Base-by-base conservation (phyloP, 345 rosid species). In the Gossypium mustelinum region DNA sequence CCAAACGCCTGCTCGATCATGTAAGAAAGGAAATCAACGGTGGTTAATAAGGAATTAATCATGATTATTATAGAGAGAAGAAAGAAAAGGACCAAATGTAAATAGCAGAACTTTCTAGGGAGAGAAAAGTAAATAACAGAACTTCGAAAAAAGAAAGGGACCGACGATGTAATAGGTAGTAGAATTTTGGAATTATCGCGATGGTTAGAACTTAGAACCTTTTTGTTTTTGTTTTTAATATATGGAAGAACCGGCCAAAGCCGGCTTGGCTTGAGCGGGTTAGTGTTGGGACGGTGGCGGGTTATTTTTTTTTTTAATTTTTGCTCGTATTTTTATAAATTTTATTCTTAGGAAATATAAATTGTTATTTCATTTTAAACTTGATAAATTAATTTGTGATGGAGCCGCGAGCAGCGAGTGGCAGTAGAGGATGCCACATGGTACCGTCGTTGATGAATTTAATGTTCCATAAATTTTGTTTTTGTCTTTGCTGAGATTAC, bases 1-100 rank as follows among this genome's bases (percentile, higher is more conserved):
- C 98, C 98, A 6, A 90, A 94, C 62, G 89, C 90, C 0, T 94
- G 98, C 62, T 87, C 90, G 51, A 54, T 94, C 11, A 92, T 94
- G 94, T 91, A 81, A 93, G 14, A 47, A 13, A 5, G 18, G 61
- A 39, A 2, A 2, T 73, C 71, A 27, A 4, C 59, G 67, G 44
- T 47, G 58, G 68, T 47, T 17, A 27, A 47, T 57, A 29, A 29
- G 39, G 39, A 29, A 29, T 29, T 29, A 29, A 48, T 48, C 16
- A 48, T 48, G 13, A 22, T 10, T 9, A 11, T 0, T 29, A 29
- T 29, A 29, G 39, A 29, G 39, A 29, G 41, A 34, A 34, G 47
- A 10, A 0, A 4, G 18, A 29, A 14, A 16, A 3, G 20, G 2
- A 5, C 17, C 17, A 77, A 61, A 20, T 84, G 88, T 84, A 81